Conservation (phyloP, 208 protist genomes). For the Angomonas ambiguus region DNA sequence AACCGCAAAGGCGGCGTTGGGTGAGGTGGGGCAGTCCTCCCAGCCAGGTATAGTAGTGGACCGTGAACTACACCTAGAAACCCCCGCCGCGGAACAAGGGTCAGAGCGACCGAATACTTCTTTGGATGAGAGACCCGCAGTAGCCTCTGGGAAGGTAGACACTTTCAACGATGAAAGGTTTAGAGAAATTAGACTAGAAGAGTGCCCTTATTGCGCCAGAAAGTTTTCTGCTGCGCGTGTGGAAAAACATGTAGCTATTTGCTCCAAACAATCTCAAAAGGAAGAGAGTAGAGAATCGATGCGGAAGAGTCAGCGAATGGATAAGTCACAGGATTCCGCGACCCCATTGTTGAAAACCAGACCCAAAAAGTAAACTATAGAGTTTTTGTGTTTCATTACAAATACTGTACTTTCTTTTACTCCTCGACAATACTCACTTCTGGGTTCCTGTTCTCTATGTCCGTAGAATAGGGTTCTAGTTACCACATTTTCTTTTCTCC, state of each 20-base stretch:
- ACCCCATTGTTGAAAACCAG: neutral
- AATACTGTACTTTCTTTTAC: too few species aligned
- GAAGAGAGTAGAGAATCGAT: slow-evolving; percentile 8
- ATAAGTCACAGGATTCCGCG: neutral
- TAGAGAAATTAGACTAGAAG: slow-evolving; percentile 34
- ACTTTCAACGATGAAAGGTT: neutral
- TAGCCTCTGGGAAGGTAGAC: neutral
- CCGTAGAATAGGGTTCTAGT: too few species aligned
- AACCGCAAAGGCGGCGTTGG: neutral
- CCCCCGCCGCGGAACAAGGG: neutral
- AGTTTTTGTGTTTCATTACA: too few species aligned
- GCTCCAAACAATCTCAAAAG: slow-evolving; percentile 22
- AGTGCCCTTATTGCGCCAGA: slow-evolving; percentile 71
- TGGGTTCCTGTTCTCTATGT: too few species aligned
- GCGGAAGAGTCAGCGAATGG: slow-evolving; percentile 5
- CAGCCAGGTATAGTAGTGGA: neutral
- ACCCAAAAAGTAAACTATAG: neutral
- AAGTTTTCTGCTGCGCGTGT: slow-evolving; percentile 53
- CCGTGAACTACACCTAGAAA: neutral
- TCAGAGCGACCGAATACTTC: neutral
- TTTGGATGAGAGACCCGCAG: slow-evolving; percentile 1
- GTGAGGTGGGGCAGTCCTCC: neutral
- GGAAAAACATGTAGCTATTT: slow-evolving; percentile 49
- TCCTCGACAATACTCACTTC: too few species aligned
- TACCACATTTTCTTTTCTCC: too few species aligned